Base-by-base conservation (phyloP, 257 asterid species). In the Gentiana straminea region DNA sequence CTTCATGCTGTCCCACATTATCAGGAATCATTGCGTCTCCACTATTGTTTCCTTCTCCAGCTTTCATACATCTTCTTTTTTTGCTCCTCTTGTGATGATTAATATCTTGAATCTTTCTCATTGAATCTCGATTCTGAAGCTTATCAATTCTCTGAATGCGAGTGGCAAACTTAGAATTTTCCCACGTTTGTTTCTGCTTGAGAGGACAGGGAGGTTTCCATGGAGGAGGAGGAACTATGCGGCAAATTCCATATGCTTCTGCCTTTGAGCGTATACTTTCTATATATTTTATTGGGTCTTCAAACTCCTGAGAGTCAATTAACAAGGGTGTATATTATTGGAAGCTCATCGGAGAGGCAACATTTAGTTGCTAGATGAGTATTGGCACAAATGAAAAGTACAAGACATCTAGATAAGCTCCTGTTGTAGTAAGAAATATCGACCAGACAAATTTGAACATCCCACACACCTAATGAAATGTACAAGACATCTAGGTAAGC, bases 151-250 rank as follows among this genome's bases (percentile, higher is more conserved):
- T 73, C 78, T 91, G 98, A 72, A 87, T 52, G 62, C 98, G 96
- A 71, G 98, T 87, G 39, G 69, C 55, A 72, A 87, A 87, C 73
- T 73, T 91, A 11, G 93, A 69, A 33, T 59, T 61, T 69, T 79
- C 94, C 98, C 98, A 91, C 3, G 60, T 57, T 57, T 60, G 52
- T 56, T 52, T 81, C 63, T 81, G 95, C 76, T 70, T 83, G 45
- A 91, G 77, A 67, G 93, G 94, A 55, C 92, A 91, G 32, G 94
- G 95, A 63, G 96, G 94, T 77, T 75, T 84, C 98, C 97, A 91
- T 33, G 97, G 81, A 55, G 90, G 81, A 61, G 98, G 98, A 49
- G 95, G 95, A 57, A 91, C 95, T 57, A 91, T 87, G 67, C 96
- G 98, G 77, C 98, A 91, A 68, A 91, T 84, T 38, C 96, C 98